These are phyloP conservation scores for Filobasidium uniguttulatum DNA, from an alignment of 1,284 basidiomycete species.

Conservation along the genomic window DNA sequence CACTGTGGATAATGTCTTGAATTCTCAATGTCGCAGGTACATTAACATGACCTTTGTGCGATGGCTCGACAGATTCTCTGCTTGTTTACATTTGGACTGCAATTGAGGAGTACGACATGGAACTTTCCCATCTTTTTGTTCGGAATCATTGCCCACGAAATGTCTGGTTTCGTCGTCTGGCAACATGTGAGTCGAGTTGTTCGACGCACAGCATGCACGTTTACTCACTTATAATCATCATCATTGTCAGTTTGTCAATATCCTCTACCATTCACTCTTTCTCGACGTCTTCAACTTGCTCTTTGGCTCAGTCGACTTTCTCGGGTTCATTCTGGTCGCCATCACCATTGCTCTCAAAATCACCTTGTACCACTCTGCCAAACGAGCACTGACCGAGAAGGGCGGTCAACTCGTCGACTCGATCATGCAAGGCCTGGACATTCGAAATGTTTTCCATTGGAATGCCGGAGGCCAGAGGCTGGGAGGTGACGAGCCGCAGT, in stretches of 20 bases:
- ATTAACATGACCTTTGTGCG: too few relatives aligned
- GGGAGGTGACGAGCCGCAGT: conserved; percentile 1
- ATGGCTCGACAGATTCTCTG: background rate
- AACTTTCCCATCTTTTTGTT: conserved; percentile 12
- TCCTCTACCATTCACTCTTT: conserved; percentile 11
- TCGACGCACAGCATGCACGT: background rate
- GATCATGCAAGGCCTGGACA: conserved; percentile 4
- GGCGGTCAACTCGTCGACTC: conserved; percentile 9
- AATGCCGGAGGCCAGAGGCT: background rate
- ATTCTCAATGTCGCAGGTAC: too few relatives aligned
- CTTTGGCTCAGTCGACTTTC: background rate
- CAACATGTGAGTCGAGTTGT: background rate
- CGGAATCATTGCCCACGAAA: conserved; percentile 13
- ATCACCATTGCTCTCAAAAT: conserved; percentile 13
- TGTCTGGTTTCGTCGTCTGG: background rate
- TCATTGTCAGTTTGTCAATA: conserved; percentile 9
- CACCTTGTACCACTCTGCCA: conserved; percentile 41
- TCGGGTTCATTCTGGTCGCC: conserved; percentile 36
- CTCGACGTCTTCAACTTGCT: conserved; percentile 8
- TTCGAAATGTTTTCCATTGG: conserved; percentile 4
- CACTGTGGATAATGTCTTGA: too few relatives aligned
- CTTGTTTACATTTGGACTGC: background rate
- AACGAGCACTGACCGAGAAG: conserved; percentile 7
- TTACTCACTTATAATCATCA: background rate
- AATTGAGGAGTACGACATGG: background rate